phyloP scores from a whole-genome alignment of 805 yeast genomes.

The Nakazawaea peltata region DNA sequence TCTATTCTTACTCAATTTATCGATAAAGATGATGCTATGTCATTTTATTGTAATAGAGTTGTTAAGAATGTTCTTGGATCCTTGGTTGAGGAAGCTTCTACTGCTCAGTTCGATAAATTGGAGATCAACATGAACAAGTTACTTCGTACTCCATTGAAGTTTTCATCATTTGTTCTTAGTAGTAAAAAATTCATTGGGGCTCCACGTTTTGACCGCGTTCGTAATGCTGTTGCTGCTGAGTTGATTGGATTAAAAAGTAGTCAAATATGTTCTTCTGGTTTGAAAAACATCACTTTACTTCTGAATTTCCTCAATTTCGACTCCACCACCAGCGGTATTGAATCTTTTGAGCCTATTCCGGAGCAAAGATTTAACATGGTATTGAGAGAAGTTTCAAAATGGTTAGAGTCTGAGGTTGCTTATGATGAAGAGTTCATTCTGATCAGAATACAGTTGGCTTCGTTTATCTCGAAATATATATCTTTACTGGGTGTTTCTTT shows the following conservation, averaged over 20 bases:
- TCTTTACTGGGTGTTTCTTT: slow-evolving; percentile 10
- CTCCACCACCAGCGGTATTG: slow-evolving; percentile 18
- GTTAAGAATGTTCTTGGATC: slow-evolving; percentile 23
- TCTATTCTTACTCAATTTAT: too few species aligned
- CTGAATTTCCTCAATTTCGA: slow-evolving; percentile 27
- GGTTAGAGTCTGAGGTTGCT: slow-evolving; percentile 58
- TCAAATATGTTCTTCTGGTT: slow-evolving; percentile 34
- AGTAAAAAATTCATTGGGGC: slow-evolving; percentile 27
- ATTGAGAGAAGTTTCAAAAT: slow-evolving; percentile 38
- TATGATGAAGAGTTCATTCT: slow-evolving; percentile 47
- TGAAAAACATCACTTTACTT: slow-evolving; percentile 39
- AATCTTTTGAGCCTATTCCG: slow-evolving; percentile 37
- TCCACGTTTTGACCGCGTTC: slow-evolving; percentile 36
- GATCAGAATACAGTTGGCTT: slow-evolving; percentile 43
- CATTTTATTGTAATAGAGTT: slow-evolving; percentile 30
- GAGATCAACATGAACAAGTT: slow-evolving; percentile 25
- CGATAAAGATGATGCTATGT: too few species aligned
- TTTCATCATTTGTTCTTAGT: slow-evolving; percentile 26
- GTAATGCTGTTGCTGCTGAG: slow-evolving; percentile 60
- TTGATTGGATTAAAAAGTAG: slow-evolving; percentile 43
- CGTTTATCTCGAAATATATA: slow-evolving; percentile 25
- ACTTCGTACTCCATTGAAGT: slow-evolving; percentile 23
- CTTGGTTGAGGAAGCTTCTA: slow-evolving; percentile 20
- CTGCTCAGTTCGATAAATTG: slow-evolving; percentile 20
- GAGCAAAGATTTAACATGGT: slow-evolving; percentile 60